These are phyloP conservation scores for Tylopilus felleus DNA, from an alignment of 768 basidiomycete genomes.

Conservation along the genomic window DNA sequence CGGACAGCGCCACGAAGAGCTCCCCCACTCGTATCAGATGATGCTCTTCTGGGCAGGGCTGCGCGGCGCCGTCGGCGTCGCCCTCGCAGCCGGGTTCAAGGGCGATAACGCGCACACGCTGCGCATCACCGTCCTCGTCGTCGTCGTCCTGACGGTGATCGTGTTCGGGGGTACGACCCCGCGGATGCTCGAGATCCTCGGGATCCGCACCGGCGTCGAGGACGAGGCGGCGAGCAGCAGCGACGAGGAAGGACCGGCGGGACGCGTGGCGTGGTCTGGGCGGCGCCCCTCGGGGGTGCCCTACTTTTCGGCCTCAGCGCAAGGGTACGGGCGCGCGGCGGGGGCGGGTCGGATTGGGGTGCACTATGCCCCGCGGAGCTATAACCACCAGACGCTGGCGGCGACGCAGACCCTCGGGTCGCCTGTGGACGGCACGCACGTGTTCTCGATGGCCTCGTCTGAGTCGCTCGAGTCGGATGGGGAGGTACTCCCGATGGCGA, in stretches of 20 bases:
- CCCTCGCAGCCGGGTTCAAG: slow-evolving; percentile 92
- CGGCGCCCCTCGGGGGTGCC: slow-evolving; percentile 17
- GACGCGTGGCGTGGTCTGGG: slow-evolving; percentile 32
- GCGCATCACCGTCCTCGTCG: slow-evolving; percentile 89
- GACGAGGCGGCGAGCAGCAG: slow-evolving; percentile 71
- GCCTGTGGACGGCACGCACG: slow-evolving; percentile 20
- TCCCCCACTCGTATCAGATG: slow-evolving; percentile 98
- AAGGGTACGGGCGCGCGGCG: slow-evolving; percentile 30
- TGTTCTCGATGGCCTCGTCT: slow-evolving; percentile 70
- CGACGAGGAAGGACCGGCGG: slow-evolving; percentile 45
- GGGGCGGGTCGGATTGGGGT: slow-evolving; percentile 39
- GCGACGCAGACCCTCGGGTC: slow-evolving; percentile 1
- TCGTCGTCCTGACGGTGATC: slow-evolving; percentile 92
- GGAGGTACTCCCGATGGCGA: slow-evolving; percentile 76
- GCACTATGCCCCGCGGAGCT: slow-evolving; percentile 52
- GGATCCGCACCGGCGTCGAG: slow-evolving; percentile 92
- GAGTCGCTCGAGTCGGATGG: slow-evolving; percentile 76
- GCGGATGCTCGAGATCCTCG: slow-evolving; percentile 95
- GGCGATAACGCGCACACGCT: slow-evolving; percentile 91
- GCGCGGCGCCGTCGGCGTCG: slow-evolving; percentile 95
- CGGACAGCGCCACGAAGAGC: slow-evolving; percentile 83
- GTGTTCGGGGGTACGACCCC: slow-evolving; percentile 97
- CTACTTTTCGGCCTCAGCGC: slow-evolving; percentile 29
- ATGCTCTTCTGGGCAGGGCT: slow-evolving; percentile 99
- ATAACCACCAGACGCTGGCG: slow-evolving; percentile 58